Percentiles rank a stretch among this genome's conserved stretches.
Conservation (phyloP, 192 early-diverging fungal species). For the Coemansia sp. region DNA sequence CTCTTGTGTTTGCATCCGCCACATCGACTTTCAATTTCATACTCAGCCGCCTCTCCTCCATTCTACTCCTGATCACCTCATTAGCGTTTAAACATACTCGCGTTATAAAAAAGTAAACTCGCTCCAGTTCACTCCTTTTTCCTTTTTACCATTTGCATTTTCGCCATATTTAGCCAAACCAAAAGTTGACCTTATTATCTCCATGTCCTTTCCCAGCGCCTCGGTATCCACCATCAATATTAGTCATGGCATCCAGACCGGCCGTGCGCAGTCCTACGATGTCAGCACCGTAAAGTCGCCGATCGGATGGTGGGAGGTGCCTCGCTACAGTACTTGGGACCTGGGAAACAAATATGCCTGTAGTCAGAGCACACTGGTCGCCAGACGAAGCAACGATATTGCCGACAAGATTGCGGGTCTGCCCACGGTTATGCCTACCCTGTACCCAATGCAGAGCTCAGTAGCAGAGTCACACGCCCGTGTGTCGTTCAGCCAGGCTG, state of each 20-base stretch:
- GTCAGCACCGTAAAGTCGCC: constrained; percentile 13
- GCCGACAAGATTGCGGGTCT: constrained; percentile 21
- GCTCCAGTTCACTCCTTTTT: neutral
- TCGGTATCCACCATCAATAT: constrained; percentile 30
- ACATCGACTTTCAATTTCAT: neutral
- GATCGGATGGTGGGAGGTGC: constrained; percentile 50
- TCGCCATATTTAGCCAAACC: neutral
- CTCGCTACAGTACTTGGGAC: constrained; percentile 50
- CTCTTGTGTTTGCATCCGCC: neutral
- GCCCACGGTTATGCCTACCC: constrained; percentile 42
- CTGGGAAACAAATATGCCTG: constrained; percentile 53
- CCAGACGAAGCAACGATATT: constrained; percentile 37
- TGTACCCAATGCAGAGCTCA: constrained; percentile 45
- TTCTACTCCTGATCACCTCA: neutral
- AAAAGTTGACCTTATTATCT: neutral
- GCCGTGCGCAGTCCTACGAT: constrained; percentile 11
- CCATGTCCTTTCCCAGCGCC: constrained; percentile 19
- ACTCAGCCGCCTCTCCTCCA: neutral
- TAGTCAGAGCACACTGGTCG: constrained; percentile 52
- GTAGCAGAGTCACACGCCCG: constrained; percentile 33
- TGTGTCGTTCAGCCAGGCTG: constrained; percentile 34
- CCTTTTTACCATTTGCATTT: neutral
- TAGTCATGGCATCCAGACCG: constrained; percentile 19
- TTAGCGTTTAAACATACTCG: neutral
- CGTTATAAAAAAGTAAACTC: neutral